Base-by-base conservation (phyloP, 441 rosid genomes). In the Metrosideros polymorpha region DNA sequence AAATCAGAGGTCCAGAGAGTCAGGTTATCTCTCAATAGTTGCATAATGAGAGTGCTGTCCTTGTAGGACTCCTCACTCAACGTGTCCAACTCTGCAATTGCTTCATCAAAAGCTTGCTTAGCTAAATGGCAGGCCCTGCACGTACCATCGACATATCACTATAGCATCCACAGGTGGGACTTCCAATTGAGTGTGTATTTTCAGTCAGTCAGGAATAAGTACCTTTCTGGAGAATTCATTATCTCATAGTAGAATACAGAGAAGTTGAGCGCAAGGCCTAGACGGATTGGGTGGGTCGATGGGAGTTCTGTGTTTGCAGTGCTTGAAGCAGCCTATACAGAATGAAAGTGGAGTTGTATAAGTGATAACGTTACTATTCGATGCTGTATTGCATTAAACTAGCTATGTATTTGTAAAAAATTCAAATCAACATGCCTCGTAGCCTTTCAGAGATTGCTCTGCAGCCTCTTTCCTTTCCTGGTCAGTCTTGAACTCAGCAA, bases 1-100 rank as follows among this genome's bases (percentile, higher is more conserved):
- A 98, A 94, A 92, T 98, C 99, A 87, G 98, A 95, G 86, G 99
- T 98, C 99, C 99, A 98, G 71, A 98, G 97, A 49, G 99, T 98
- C 92, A 98, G 99, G 89, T 98, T 96, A 86, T 98, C 99, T 94
- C 99, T 95, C 82, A 98, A 92, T 83, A 98, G 95, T 93, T 96
- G 99, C 98, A 96, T 98, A 71, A 98, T 98, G 88, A 98, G 91
- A 83, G 99, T 96, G 92, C 99, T 96, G 88, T 98, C 99, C 89
- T 98, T 98, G 95, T 98, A 98, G 2, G 99, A 98, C 88, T 98
- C 99, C 93, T 96, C 99, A 56, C 98, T 98, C 86, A 98, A 90
- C 71, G 98, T 96, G 93, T 98, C 99, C 89, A 98, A 91, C 89
- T 96, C 98, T 0, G 99, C 97, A 90, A 98, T 98, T 14, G 99